phyloP scores from a whole-genome alignment of 805 yeast genomes.

The Yarrowia keelungensis region DNA sequence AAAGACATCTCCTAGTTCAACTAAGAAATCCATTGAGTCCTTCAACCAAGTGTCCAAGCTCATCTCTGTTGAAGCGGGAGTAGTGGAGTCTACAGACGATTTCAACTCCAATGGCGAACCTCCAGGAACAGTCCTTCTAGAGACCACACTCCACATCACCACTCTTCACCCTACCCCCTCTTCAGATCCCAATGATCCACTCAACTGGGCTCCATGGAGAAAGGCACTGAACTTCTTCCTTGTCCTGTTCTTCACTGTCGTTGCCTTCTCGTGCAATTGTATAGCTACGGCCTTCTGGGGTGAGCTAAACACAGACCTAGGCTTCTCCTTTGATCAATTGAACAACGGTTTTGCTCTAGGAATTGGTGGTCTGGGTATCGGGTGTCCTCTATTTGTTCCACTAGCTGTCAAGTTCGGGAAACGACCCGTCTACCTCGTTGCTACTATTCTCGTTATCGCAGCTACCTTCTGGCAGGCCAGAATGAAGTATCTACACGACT shows the following conservation, averaged over 20 bases:
- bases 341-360: slow-evolving; percentile 22
- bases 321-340: slow-evolving; percentile 6
- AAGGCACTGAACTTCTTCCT: slow-evolving; percentile 9
- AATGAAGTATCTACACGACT: slow-evolving; percentile 5
- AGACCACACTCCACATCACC: not conserved
- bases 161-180: slow-evolving; percentile 10
- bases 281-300: slow-evolving; percentile 21
- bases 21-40: not conserved
- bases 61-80: not conserved
- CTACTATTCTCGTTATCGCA: not conserved
- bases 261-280: slow-evolving; percentile 8
- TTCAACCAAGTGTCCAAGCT: not conserved
- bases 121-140: not conserved
- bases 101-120: not conserved
- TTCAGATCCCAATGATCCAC: slow-evolving; percentile 11
- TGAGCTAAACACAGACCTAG: not conserved
- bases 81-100: not conserved
- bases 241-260: not conserved
- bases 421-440: slow-evolving; percentile 1
- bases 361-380: slow-evolving; percentile 13
- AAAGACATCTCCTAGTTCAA: not conserved
- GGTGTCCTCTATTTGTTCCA: slow-evolving; percentile 10
- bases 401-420: slow-evolving; percentile 10
- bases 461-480: slow-evolving; percentile 14
- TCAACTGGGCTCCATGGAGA: slow-evolving; percentile 11